phyloP scores from a whole-genome alignment of 2,329 filamentous ascomycete genomes.

The Ophiocordyceps polyrhachis-furcata region DNA sequence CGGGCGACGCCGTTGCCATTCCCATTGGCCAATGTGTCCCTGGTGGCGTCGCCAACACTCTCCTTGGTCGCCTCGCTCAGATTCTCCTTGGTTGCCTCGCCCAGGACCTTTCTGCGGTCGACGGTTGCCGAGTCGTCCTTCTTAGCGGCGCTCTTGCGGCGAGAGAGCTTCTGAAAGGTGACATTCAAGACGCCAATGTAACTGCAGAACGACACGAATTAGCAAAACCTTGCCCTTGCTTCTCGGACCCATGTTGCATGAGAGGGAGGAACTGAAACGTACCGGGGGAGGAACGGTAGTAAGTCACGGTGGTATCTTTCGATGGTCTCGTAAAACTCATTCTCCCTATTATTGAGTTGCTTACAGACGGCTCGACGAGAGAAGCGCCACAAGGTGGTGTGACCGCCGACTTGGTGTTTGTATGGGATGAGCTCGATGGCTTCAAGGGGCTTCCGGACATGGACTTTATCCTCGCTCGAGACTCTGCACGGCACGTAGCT shows the following conservation, averaged over 20 bases:
- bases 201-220: slow-evolving; percentile 22
- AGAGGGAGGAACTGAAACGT: slow-evolving; percentile 10
- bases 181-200: slow-evolving; percentile 97
- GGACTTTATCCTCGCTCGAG: slow-evolving; percentile 27
- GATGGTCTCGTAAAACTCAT: slow-evolving; percentile 95
- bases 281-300: slow-evolving; percentile 79
- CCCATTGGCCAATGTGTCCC: slow-evolving; percentile 1
- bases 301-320: slow-evolving; percentile 81
- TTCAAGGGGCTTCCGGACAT: slow-evolving; percentile 47
- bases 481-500: slow-evolving; percentile 3
- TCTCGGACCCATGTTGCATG: neutral
- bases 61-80: neutral
- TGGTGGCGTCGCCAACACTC: neutral
- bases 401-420: slow-evolving; percentile 90
- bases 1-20: slow-evolving; percentile 3
- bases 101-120: slow-evolving; percentile 18
- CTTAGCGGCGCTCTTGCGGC: slow-evolving; percentile 38
- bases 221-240: neutral
- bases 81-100: slow-evolving; percentile 5
- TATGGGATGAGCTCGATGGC: slow-evolving; percentile 95
- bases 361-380: slow-evolving; percentile 93
- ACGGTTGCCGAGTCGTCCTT: slow-evolving; percentile 24
- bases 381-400: slow-evolving; percentile 91
- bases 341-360: slow-evolving; percentile 92
- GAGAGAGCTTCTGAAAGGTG: slow-evolving; percentile 71